Evolutionary conservation across 108 stramenopile genomes (phyloP), one percentile per base, ranked within the genome.

Genomic region (Cyclostephanos tholiformis): DNA sequence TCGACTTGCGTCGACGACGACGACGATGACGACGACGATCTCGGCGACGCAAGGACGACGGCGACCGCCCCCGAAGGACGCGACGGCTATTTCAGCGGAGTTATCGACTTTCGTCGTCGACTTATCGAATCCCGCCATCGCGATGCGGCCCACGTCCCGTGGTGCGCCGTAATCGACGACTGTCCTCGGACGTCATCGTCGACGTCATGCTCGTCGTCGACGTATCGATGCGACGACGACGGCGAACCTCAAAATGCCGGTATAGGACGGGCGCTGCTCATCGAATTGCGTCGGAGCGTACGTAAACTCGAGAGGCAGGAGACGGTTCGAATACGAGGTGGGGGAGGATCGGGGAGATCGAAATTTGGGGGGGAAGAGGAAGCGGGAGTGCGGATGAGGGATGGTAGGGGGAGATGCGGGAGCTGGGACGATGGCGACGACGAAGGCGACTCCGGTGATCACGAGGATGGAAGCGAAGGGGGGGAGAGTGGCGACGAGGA

Each of bases 121-220:
- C 46, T 68, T 10, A 65, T 85, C 44, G 72, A 77, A 30, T 16
- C 63, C 1, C 53, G 57, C 25, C 77, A 85, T 66, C 81, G 87
- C 25, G 50, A 69, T 26, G 88, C 90, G 0, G 83, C 86, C 12
- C 90, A 91, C 48, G 74, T 89, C 29, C 87, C 90, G 1, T 71
- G 77, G 22, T 74, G 73, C 44, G 76, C 72, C 2, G 20, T 53
- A 2, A 50, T 4, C 23, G 26, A 56, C 32, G 32, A 32, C 32
- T 4, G 32, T 4, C 36, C 36, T 36, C 9, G 41, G 44, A 14
- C 44, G 41, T 41, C 44, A 14, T 16, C 16, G 14, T 32, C 66
- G 14, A n/a, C n/a, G n/a, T n/a, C n/a, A n/a, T n/a, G n/a, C n/a
- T 32, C 32, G 4, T 32, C 32, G 4, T 32, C 32, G 2, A 4